Evolutionary conservation across 345 rosid genomes (phyloP).

Genomic region (Citrus reticulata): DNA sequence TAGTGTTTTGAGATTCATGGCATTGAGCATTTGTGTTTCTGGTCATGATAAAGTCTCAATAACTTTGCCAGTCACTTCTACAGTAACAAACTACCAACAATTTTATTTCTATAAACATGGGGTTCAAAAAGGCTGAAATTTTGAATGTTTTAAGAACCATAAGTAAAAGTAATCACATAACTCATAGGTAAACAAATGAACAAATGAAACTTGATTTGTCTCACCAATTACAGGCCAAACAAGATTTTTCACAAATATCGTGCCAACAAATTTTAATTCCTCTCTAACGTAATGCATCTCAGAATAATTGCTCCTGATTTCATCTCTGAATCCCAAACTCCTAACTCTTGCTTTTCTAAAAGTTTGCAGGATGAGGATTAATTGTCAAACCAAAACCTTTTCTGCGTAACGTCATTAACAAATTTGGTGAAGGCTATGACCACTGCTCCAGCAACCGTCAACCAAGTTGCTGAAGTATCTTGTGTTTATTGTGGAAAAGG

Average conservation of each 20-base stretch:
- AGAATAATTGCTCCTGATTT: conserved; percentile 53
- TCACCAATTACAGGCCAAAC: conserved; percentile 81
- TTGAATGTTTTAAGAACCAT: background rate
- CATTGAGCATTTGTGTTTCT: conserved; percentile 60
- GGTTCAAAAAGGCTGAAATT: conserved; percentile 10
- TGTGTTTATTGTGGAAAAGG: too few species aligned
- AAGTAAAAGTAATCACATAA: background rate
- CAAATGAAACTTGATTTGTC: background rate
- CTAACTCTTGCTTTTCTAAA: conserved; percentile 74
- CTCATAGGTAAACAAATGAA: background rate
- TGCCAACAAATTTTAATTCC: conserved; percentile 64
- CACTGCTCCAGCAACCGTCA: too few species aligned
- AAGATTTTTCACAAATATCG: conserved; percentile 70
- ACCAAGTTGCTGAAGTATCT: too few species aligned
- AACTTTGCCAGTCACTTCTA: conserved; percentile 92
- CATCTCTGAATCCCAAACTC: conserved; percentile 55
- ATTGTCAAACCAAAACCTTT: conserved; percentile 79
- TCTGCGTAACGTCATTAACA: conserved; percentile 21
- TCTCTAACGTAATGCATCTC: conserved; percentile 68
- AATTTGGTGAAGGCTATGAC: too few species aligned
- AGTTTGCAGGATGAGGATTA: conserved; percentile 65
- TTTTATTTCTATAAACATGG: background rate
- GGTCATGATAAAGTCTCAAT: conserved; percentile 73
- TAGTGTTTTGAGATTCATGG: conserved; percentile 73
- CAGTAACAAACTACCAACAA: conserved; percentile 20